A percentile compares a stretch with the other conserved stretches of the same genome.
Evolutionary conservation across 176 grass and related monocot species (phyloP).

Genomic region (Lolium rigidum): DNA sequence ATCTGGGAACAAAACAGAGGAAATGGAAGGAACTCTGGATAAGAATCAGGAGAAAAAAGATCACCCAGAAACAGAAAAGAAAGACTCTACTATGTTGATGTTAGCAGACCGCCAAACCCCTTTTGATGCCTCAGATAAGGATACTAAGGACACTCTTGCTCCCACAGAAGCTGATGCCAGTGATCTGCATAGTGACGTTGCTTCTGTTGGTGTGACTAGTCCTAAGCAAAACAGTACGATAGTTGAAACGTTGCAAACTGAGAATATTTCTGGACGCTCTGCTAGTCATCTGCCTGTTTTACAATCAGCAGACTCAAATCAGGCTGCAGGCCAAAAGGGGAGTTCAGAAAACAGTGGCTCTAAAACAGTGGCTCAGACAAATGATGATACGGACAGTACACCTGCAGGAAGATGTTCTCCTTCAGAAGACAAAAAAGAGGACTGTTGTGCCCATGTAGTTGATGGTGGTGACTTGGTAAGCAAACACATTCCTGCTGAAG

Average conservation of each 20-base stretch:
- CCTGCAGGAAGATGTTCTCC: conserved; percentile 11
- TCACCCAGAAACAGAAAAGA: conserved; percentile 4
- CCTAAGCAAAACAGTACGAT: conserved; percentile 8
- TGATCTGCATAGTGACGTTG: conserved; percentile 21
- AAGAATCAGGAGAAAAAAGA: neutral
- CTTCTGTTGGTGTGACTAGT: conserved; percentile 4
- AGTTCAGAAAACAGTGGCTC: conserved; percentile 31
- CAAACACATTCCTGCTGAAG: conserved; percentile 23
- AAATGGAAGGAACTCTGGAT: conserved; percentile 10
- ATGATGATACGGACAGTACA: conserved; percentile 33
- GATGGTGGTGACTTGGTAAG: conserved; percentile 8
- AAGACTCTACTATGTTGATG: conserved; percentile 10
- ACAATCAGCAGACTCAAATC: conserved; percentile 35
- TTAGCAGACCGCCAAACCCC: neutral
- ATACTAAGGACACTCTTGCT: neutral
- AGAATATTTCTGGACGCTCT: conserved; percentile 3
- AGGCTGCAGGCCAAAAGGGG: neutral
- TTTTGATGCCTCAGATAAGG: too few relatives aligned
- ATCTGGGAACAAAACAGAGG: conserved; percentile 22
- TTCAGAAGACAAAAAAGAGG: conserved; percentile 34
- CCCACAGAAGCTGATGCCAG: conserved; percentile 15
- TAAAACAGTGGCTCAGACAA: neutral
- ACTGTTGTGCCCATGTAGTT: conserved; percentile 30
- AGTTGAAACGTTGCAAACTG: conserved; percentile 24
- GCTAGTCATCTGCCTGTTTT: conserved; percentile 24